Evolutionary conservation across 2,329 filamentous ascomycete genomes (phyloP).

Genomic region (Aspergillus pseudoviridinutans): DNA sequence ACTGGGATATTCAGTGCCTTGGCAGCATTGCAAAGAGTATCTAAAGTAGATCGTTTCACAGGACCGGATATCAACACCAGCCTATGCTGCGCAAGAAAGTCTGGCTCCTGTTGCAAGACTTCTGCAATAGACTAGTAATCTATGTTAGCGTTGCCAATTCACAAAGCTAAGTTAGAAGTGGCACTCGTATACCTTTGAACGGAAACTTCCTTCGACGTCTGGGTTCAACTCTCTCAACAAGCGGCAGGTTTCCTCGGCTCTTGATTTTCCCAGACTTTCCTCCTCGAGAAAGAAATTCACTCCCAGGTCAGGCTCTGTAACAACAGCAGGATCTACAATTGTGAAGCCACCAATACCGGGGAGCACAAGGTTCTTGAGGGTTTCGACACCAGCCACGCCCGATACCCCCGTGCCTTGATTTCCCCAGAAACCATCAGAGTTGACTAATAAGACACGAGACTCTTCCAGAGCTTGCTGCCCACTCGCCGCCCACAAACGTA

Average conservation of each 20-base stretch:
- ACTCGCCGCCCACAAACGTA: slow-evolving; percentile 89
- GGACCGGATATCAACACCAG: slow-evolving; percentile 61
- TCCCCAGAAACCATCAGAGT: slow-evolving; percentile 53
- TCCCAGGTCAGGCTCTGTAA: slow-evolving; percentile 79
- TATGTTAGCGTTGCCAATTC: slow-evolving; percentile 5
- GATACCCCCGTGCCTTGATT: slow-evolving; percentile 49
- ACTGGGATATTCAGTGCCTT: slow-evolving; percentile 63
- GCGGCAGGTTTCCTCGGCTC: slow-evolving; percentile 73
- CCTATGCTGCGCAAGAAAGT: slow-evolving; percentile 49
- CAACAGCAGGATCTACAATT: slow-evolving; percentile 74
- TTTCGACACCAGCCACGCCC: slow-evolving; percentile 85
- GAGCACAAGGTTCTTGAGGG: slow-evolving; percentile 94
- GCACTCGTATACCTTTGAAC: slow-evolving; percentile 48
- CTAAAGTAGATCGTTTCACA: slow-evolving; percentile 50
- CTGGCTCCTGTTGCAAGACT: slow-evolving; percentile 31
- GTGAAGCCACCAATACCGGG: slow-evolving; percentile 90
- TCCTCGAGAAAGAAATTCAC: slow-evolving; percentile 97
- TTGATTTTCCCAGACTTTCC: slow-evolving; percentile 67
- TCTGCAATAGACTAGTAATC: slow-evolving; percentile 33
- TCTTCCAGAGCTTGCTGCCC: slow-evolving; percentile 88
- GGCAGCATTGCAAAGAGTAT: slow-evolving; percentile 48
- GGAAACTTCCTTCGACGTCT: slow-evolving; percentile 75
- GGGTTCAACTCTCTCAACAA: slow-evolving; percentile 85
- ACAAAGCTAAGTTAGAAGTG: not conserved
- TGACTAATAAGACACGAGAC: slow-evolving; percentile 85